Percentiles rank a stretch among this genome's conserved stretches.
Evolutionary conservation across 2,329 filamentous ascomycete genomes (phyloP).

Genomic region (Colletotrichum musicola): DNA sequence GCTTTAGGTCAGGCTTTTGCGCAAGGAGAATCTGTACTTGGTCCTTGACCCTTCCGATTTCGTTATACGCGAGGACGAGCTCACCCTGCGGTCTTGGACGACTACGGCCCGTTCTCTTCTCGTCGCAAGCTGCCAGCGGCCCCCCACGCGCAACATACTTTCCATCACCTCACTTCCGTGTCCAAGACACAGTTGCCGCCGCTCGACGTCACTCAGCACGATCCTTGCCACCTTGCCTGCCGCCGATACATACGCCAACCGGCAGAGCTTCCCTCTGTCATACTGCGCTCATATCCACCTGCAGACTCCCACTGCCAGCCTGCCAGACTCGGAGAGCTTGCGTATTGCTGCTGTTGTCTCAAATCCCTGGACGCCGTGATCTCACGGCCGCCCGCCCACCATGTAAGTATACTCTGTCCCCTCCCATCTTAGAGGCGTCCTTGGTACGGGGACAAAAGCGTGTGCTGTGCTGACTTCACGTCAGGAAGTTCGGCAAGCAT

Average conservation of each 20-base stretch:
- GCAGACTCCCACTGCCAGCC: conserved; percentile 25
- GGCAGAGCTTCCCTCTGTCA: conserved; percentile 24
- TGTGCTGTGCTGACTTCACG: conserved; percentile 28
- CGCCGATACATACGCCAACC: conserved; percentile 21
- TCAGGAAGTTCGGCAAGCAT: conserved; percentile 99
- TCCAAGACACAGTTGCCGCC: conserved; percentile 17
- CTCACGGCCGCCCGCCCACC: conserved; percentile 24
- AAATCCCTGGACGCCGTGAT: conserved; percentile 26
- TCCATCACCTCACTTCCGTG: conserved; percentile 17
- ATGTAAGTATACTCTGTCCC: conserved; percentile 29
- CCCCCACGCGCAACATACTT: conserved; percentile 28
- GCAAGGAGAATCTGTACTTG: not conserved
- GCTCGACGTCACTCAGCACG: conserved; percentile 35
- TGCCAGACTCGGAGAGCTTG: conserved; percentile 14
- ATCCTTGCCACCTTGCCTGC: conserved; percentile 31
- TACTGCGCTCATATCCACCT: conserved; percentile 19
- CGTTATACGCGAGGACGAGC: not conserved
- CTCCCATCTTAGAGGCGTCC: not conserved
- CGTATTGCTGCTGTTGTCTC: conserved; percentile 5
- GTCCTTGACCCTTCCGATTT: not conserved
- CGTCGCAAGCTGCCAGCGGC: conserved; percentile 20
- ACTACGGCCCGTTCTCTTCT: conserved; percentile 6
- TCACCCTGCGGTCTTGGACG: not conserved
- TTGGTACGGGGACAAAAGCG: not conserved
- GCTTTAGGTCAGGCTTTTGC: conserved; percentile 19